Evolutionary conservation across 495 filamentous ascomycete genomes (phyloP).

Genomic region (Penicillium simplicissimum): DNA sequence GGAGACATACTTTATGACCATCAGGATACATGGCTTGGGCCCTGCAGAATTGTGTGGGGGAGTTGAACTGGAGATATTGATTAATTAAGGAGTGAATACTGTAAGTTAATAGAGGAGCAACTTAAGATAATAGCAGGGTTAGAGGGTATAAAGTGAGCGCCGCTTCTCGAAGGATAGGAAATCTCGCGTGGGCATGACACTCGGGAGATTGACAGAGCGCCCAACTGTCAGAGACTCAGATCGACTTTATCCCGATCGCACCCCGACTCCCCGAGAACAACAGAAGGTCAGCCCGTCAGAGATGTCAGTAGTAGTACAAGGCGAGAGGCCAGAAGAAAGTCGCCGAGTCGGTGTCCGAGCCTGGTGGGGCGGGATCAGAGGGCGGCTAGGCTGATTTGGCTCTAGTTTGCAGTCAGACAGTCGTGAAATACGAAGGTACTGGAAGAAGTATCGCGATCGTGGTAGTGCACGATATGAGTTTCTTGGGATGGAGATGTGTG

Average conservation of each 20-base stretch:
- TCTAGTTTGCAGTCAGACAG: background rate
- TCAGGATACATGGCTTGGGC: background rate
- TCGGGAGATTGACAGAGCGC: background rate
- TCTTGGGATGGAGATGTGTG: too few relatives aligned
- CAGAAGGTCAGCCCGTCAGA: too few relatives aligned
- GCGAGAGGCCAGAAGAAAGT: background rate
- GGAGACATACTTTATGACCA: background rate
- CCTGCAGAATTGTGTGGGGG: background rate
- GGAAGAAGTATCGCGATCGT: too few relatives aligned
- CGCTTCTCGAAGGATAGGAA: too few relatives aligned
- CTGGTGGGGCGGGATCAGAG: conserved; percentile 7
- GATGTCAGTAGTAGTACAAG: background rate
- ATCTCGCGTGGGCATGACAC: too few relatives aligned
- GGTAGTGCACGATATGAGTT: too few relatives aligned
- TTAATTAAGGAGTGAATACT: background rate
- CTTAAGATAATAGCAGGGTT: background rate
- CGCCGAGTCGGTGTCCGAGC: conserved; percentile 10
- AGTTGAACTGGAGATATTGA: background rate
- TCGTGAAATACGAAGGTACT: background rate
- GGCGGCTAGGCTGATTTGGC: background rate
- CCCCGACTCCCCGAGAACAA: background rate
- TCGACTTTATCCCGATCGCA: background rate
- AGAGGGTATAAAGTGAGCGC: too few relatives aligned
- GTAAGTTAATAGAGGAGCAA: background rate
- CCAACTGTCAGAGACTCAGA: background rate